Base-by-base conservation (phyloP, 352 stramenopile genomes). In the Elongisporangium anandrum region DNA sequence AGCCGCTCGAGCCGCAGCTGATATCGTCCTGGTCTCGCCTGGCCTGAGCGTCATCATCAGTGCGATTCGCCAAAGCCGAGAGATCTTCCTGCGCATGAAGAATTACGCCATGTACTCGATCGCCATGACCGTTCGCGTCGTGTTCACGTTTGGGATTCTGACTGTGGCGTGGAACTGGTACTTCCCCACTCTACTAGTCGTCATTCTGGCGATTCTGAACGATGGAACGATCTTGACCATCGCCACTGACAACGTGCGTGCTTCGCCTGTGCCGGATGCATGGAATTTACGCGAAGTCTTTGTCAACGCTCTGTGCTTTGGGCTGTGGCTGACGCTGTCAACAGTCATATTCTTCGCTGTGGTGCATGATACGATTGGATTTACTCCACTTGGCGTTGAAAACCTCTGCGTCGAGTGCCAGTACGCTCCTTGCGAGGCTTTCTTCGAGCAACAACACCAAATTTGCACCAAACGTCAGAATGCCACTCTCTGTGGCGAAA, bases 51-150 rank as follows among this genome's bases (percentile, higher is more conserved):
- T 88, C 23, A 97, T 97, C 54, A 96, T 96, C 69, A 92, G 82
- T 15, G 90, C 90, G 21, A 92, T 97, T 41, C 73, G 91, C 55
- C 90, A 94, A 73, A 87, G 69, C 41, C 78, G 88, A 58, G 75
- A 94, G 58, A 97, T 97, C 53, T 97, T 97, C 77, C 66, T 89
- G 56, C 79, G 88, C 51, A 95, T 97, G 77, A 97, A 97, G 73
- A 88, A 85, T 60, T 97, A 97, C 72, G 88, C 92, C 34, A 86
- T 97, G 69, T 97, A 97, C 76, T 84, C 87, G 50, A 92, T 97
- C 21, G 90, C 87, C 45, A 93, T 93, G 72, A 96, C 86, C 24
- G 72, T 95, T 12, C 82, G 91, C 72, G 84, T 97, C 50, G 87
- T 96, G 51, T 81, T 96, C 66, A 93, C 81, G 57, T 88, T 97